Evolutionary conservation across 2,329 filamentous ascomycete species (phyloP).

Genomic region (Stagonosporopsis tanaceti): DNA sequence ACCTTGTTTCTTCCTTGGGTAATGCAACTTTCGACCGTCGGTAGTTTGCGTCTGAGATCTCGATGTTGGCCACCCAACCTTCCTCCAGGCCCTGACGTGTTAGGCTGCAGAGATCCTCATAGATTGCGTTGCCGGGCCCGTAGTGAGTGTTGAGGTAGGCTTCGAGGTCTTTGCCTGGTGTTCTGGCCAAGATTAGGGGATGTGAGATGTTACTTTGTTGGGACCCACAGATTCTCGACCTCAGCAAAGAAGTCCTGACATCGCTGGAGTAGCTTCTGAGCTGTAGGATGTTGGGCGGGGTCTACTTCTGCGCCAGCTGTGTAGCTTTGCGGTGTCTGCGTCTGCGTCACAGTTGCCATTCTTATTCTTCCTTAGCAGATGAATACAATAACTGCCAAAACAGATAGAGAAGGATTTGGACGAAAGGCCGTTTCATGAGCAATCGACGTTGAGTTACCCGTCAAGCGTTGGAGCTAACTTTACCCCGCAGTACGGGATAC

Average conservation of each 20-base stretch:
- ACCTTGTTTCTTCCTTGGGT: conserved; percentile 58
- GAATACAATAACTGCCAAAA: not conserved
- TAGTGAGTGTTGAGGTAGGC: conserved; percentile 45
- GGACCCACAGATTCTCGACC: conserved; percentile 38
- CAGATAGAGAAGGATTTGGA: not conserved
- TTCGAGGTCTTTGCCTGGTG: conserved; percentile 48
- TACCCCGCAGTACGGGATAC: conserved; percentile 16
- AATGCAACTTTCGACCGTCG: conserved; percentile 55
- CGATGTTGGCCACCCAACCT: conserved; percentile 49
- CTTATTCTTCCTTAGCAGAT: not conserved
- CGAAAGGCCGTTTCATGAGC: not conserved
- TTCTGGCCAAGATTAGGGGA: conserved; percentile 28
- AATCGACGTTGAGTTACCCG: not conserved
- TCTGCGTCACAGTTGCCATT: conserved; percentile 1
- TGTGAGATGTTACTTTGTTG: not conserved
- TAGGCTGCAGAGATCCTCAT: conserved; percentile 46
- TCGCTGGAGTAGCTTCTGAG: conserved; percentile 31
- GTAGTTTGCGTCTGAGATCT: conserved; percentile 40
- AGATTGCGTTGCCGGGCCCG: conserved; percentile 48
- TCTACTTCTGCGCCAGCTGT: conserved; percentile 26
- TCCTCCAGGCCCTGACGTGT: conserved; percentile 47
- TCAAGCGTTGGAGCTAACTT: conserved; percentile 1
- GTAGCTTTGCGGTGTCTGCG: conserved; percentile 9
- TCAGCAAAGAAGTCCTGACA: conserved; percentile 41
- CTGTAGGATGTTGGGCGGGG: conserved; percentile 27